Conservation (phyloP, 1,284 basidiomycete genomes). For the Ceratobasidium sp. region DNA sequence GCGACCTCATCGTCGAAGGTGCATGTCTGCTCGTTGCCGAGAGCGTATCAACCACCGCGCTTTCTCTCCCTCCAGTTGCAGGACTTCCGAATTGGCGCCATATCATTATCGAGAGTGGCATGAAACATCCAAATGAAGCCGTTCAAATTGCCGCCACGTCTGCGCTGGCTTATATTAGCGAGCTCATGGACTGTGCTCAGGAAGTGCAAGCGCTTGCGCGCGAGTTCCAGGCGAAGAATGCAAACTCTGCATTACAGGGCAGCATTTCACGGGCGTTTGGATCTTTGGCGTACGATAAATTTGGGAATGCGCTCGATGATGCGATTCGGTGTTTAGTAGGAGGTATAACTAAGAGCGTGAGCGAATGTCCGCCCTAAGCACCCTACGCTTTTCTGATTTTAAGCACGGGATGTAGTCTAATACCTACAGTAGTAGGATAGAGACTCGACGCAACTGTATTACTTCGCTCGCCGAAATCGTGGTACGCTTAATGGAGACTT, state of each 20-base stretch:
- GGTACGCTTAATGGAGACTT: constrained; percentile 50
- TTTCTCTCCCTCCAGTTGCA: constrained; percentile 56
- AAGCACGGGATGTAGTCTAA: constrained; percentile 39
- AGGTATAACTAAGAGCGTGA: constrained; percentile 69
- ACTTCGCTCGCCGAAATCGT: constrained; percentile 74
- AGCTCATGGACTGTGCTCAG: constrained; percentile 71
- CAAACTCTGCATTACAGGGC: constrained; percentile 72
- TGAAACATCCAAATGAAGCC: constrained; percentile 73
- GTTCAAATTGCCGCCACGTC: constrained; percentile 83
- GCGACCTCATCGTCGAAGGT: constrained; percentile 80
- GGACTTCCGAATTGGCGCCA: constrained; percentile 72
- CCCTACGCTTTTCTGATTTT: neutral
- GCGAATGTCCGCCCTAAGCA: constrained; percentile 42
- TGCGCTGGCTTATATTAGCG: constrained; percentile 76
- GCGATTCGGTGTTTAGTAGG: constrained; percentile 73
- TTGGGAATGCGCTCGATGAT: constrained; percentile 66
- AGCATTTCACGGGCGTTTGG: constrained; percentile 84
- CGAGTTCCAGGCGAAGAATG: constrained; percentile 70
- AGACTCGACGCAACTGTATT: constrained; percentile 79
- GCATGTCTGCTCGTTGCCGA: constrained; percentile 80
- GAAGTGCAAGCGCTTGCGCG: constrained; percentile 76
- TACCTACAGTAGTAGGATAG: constrained; percentile 60
- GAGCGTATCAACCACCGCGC: constrained; percentile 71
- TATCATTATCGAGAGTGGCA: constrained; percentile 74
- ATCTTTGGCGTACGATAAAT: constrained; percentile 72